Base-by-base conservation (phyloP, 768 basidiomycete species). In the Chiua virens region DNA sequence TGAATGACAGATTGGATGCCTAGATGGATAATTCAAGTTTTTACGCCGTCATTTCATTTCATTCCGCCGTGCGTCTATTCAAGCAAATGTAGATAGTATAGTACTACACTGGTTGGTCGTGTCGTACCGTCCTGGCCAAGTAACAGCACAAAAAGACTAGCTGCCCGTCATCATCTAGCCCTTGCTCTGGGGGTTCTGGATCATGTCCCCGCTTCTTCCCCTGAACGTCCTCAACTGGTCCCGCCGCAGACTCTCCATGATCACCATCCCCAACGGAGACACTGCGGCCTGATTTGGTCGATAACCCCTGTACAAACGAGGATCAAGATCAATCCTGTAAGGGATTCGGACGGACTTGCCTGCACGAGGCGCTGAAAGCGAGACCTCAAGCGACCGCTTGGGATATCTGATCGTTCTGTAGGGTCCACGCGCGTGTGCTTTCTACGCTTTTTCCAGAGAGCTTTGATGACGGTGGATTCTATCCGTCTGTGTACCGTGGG, bases 111-210 rank as follows among this genome's bases (percentile, higher is more conserved):
- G 21, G 22, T 42, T 45, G 49, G 45, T 60, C 50, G 44, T 38
- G 52, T 27, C 51, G 55, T 23, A 30, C 55, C 25, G 55, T 56
- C 53, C 64, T 54, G 37, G 56, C 50, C n/a, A 63, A 63, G 52
- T 65, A 66, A 39, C 64, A 66, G 14, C 64, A 65, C 21, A 65
- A 44, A 40, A 65, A 56, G 32, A 63, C 47, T 0, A 61, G 42
- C 25, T 66, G 63, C 2, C 56, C 53, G 11, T 36, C 51, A 14
- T 65, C 58, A 5, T 65, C 57, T 23, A 41, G 43, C 11, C 11
- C 21, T 2, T 47, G 43, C 30, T 48, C 30, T 11, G 30, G 3
- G 11, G 11, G 10, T 27, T 8, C 11, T 40, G 52, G 52, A 10
- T 45, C 36, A 21, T 53, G 38, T 20, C 41, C 47, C 14, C 46